Evolutionary conservation across 225 moss, liverwort and hornwort species (phyloP), one percentile per base, ranked within the genome.

Genomic region (Physcomitrium patens): DNA sequence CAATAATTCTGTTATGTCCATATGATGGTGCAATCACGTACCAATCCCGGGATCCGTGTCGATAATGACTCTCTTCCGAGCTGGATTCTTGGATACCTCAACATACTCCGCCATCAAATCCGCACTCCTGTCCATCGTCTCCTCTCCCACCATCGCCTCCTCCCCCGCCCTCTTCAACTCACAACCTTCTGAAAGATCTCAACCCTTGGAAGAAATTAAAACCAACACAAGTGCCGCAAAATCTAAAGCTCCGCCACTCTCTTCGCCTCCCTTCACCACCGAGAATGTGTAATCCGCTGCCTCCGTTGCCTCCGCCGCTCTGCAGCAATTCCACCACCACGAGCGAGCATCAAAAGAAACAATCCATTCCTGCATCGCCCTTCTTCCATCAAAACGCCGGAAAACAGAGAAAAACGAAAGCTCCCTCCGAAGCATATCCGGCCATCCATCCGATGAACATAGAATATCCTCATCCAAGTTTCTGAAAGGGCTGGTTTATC

Each of bases 21-120:
- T 7, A 41, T 18, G 46, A n/a, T 7, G 18, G 2, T 20, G 12
- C 43, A 13, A 24, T 2, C 14, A 6, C 76, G 10, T 69, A 92
- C 96, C 96, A 73, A 97, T 92, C 75, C 96, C 94, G 26, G 96
- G 96, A 84, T 97, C 94, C 7, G 96, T 94, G 87, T 97, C 94
- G 72, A 97, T 94, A 80, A 94, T 94, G 53, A 97, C 80, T 70
- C 92, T 97, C 52, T 79, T 83, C n/a, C 55, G 82, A 71, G 59
- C 54, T 45, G 48, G 4, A 10, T 70, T 47, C 43, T 73, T 73
- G 47, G 71, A 54, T 60, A 66, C 24, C 19, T 55, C 78, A 1
- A 5, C 20, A 20, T 12, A 31, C 22, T 23, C 42, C 41, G 9
- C 41, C 13, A 4, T 20, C 14, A 37, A 37, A 7, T 48, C 55